Evolutionary conservation across 139 green algal species (phyloP), one percentile per base, ranked within the genome.

Genomic region (Coelastrella sp.): DNA sequence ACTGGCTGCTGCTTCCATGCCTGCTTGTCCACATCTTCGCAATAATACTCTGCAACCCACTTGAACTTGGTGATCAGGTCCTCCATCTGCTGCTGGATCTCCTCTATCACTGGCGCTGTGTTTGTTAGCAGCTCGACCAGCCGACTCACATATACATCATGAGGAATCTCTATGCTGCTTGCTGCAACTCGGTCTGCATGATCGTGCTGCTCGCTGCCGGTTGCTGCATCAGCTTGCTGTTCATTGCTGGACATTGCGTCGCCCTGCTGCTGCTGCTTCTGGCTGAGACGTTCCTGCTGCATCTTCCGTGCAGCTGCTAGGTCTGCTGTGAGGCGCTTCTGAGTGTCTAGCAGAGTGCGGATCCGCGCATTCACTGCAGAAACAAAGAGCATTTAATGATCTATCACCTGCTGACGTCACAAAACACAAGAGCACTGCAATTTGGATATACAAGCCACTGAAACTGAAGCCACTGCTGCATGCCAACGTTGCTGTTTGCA

Each of bases 1-100:
- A 80, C 83, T 19, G 83, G 83, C 68, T 88, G 83, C 83, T 68
- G 19, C 83, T 88, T 88, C 83, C 83, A 88, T 11, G 68, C 68
- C 20, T 87, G 82, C 4, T 73, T 60, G 4, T 66, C 73, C 7
- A 88, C 83, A 57, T 88, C 83, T 23, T 88, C 83, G 13, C 83
- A 73, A 61, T 80, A 88, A 32, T 58, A 88, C 83, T 88, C 83
- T 58, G 83, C 83, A 17, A 23, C 58, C 68, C 68, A 88, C 20
- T 60, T 80, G 54, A 88, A 88, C 68, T 80, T 58, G 2, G 13
- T 71, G 8, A 88, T 80, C 32, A 71, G 32, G 57, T 73, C 83
- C 11, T 88, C 68, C 47, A 88, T 47, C 19, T 88, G 47, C 20
- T 22, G 19, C 83, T 88, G 83, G 17, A 88, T 54, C 4, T 32